Evolutionary conservation across 2,329 filamentous ascomycete species (phyloP), one percentile per base, ranked within the genome.

Genomic region (Lasiodiplodia theobromae): DNA sequence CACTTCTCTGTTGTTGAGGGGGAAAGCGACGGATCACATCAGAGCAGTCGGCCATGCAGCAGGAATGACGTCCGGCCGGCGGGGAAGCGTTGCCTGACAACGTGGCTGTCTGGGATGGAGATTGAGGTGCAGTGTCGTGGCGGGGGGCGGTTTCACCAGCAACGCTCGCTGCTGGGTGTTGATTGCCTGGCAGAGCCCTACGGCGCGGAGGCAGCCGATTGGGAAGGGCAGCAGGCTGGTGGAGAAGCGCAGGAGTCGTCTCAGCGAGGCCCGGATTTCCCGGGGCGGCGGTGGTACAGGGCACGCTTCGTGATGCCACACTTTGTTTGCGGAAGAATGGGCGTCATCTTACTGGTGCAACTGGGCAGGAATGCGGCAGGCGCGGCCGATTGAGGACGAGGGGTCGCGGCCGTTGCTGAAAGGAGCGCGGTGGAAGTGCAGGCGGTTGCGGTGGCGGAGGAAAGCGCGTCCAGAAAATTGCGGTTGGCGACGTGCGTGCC

Each of bases 221-320:
- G 53, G 51, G 51, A 16, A 44, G 14, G 31, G 37, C 37, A 38
- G 64, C 34, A 14, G 40, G 14, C 16, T 37, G 23, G 37, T 16
- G 38, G 37, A n/a, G 57, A n/a, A n/a, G 49, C 25, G 63, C 63
- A 51, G 49, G 18, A 31, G 34, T 25, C 51, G 53, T 56, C 65
- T 56, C 53, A 54, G 51, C n/a, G 51, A 66, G 53, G 49, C 38
- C 53, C 64, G 40, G 53, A 23, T 58, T 44, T 66, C 49, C 16
- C 63, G 51, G 63, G 47, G 51, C 28, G 47, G 31, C 16, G 37
- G 66, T 63, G 56, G 57, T 38, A 68, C 66, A 68, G 40, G 57
- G 49, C 66, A 68, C 67, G 67, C 67, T 54, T 68, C 49, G 67
- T 56, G 51, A 47, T 67, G 66, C 53, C 54, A 58, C 66, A 58